Conservation (phyloP, 2,329 filamentous ascomycete genomes). For the Pseudogymnoascus destructans region DNA sequence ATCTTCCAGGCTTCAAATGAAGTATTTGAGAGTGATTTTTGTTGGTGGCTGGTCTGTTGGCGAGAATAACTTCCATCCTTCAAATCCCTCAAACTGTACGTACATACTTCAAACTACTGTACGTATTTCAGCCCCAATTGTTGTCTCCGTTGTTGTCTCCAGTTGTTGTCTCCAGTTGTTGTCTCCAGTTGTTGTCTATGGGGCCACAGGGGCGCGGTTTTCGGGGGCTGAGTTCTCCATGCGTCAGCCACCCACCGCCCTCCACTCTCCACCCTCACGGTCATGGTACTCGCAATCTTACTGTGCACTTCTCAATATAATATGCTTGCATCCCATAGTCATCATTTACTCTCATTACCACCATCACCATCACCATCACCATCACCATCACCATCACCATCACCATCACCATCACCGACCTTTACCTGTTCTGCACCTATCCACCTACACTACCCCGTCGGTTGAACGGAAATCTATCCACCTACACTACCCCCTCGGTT, state of each 20-base stretch:
- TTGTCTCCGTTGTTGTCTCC: neutral
- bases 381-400: neutral
- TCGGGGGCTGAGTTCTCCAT: slow-evolving; percentile 4
- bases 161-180: neutral
- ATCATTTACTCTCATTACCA: slow-evolving; percentile 9
- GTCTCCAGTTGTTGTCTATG: neutral
- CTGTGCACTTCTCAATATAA: slow-evolving; percentile 3
- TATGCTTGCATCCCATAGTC: neutral
- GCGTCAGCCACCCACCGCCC: slow-evolving; percentile 4
- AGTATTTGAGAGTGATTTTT: neutral
- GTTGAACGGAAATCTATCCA: slow-evolving; percentile 2
- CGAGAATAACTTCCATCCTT: too few species aligned
- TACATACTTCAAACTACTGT: too few species aligned
- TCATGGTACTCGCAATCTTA: slow-evolving; percentile 4
- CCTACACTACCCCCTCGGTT: neutral
- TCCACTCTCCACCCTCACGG: neutral
- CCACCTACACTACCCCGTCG: neutral
- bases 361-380: neutral
- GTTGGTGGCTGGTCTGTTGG: neutral
- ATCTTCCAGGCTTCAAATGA: neutral
- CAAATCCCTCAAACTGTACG: too few species aligned
- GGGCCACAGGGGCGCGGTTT: slow-evolving; percentile 2
- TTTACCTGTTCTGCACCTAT: neutral
- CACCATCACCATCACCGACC: neutral
- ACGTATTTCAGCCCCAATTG: neutral